Evolutionary conservation across 331 rosid species (phyloP), one percentile per base, ranked within the genome.

Genomic region (Arachis monticola): DNA sequence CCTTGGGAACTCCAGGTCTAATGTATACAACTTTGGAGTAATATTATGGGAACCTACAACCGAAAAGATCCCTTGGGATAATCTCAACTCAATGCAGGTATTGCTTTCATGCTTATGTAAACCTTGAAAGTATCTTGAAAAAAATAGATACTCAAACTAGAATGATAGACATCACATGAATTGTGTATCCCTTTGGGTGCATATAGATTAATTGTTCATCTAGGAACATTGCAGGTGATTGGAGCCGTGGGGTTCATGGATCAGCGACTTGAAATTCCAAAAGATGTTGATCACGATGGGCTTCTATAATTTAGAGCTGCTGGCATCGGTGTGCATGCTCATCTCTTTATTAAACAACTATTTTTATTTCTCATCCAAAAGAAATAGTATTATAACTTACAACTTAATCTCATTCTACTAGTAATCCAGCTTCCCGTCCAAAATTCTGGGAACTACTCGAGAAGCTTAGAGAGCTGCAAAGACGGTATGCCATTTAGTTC

Each of bases 201-300:
- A 67, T 56, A 75, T 82, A 83, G 86, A 91, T 78, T 80, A 83
- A 14, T 50, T 68, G 44, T 80, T 76, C 60, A 50, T 83, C 78
- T 87, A 79, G 86, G 82, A 77, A 74, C 62, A 69, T 73, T 79
- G 84, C 93, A 95, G 99, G 99, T 95, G 69, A 87, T 95, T 82
- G 99, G 98, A 73, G 99, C 99, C 77, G 99, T 95, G 6, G 99
- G 99, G 79, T 95, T 95, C 86, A 95, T 17, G 22, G 22, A 17
- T 17, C 22, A 17, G 22, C 22, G 22, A 17, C 22, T 17, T 17
- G 22, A 17, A 84, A 92, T 95, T 80, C 99, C 98, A 10, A 86
- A 83, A 72, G 92, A 92, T 17, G 75, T 88, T 65, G 98, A 95
- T 87, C 97, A 4, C 90, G 68, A 67, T 95, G 97, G 97, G 84